phyloP scores from a whole-genome alignment of 2,329 filamentous ascomycete genomes.

The Xylaria sp. region DNA sequence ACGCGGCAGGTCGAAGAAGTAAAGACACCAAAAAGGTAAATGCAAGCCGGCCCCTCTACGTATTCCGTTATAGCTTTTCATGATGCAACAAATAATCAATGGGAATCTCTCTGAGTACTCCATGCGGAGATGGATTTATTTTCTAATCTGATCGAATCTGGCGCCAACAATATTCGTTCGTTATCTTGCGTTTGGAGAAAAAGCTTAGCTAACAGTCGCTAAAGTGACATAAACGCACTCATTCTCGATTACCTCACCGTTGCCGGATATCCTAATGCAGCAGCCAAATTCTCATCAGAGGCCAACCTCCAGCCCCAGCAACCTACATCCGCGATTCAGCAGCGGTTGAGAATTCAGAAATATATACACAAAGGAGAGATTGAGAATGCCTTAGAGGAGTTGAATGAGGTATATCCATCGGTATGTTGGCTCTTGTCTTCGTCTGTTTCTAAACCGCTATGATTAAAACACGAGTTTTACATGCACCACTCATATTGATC shows the following conservation, averaged over 20 bases:
- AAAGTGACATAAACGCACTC: constrained; percentile 91
- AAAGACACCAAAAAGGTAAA: constrained; percentile 90
- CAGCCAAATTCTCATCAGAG: constrained; percentile 92
- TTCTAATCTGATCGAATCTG: constrained; percentile 43
- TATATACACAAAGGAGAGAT: constrained; percentile 89
- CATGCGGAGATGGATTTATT: constrained; percentile 84
- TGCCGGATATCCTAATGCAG: constrained; percentile 92
- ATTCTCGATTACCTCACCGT: constrained; percentile 98
- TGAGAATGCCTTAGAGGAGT: constrained; percentile 81
- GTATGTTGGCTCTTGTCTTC: constrained; percentile 64
- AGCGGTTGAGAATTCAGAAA: constrained; percentile 83
- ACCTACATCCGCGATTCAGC: constrained; percentile 76
- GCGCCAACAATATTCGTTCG: constrained; percentile 25
- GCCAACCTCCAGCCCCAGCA: constrained; percentile 84
- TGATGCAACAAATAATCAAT: constrained; percentile 82
- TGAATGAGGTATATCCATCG: constrained; percentile 92
- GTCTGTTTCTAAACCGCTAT: constrained; percentile 63
- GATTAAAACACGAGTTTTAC: constrained; percentile 91
- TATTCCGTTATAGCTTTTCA: constrained; percentile 39
- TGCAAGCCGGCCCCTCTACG: constrained; percentile 41
- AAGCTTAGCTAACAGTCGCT: constrained; percentile 33
- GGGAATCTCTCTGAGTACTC: constrained; percentile 99
- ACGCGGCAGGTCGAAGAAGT: constrained; percentile 84
- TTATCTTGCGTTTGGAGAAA: background rate
- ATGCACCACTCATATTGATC: constrained; percentile 99